These are phyloP conservation scores for Daldinia childiae DNA, from an alignment of 495 filamentous ascomycete genomes.

Conservation along the genomic window DNA sequence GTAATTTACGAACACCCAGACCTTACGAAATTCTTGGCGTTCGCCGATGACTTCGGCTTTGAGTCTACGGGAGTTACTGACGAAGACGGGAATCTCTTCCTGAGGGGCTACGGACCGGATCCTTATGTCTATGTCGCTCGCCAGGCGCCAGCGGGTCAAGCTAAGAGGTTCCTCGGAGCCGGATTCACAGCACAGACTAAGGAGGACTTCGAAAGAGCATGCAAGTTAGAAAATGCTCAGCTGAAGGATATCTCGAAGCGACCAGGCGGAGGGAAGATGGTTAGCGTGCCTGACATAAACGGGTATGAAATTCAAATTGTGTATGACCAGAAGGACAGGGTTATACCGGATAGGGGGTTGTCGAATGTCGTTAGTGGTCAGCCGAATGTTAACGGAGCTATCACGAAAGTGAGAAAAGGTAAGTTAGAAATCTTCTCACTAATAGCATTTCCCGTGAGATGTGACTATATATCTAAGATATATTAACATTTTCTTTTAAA, in stretches of 20 bases:
- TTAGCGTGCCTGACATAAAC: neutral
- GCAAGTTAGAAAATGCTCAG: neutral
- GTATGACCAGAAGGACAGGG: neutral
- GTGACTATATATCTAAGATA: neutral
- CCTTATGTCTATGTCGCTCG: neutral
- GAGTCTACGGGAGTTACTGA: neutral
- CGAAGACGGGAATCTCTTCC: neutral
- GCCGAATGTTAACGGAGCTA: neutral
- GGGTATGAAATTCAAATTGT: neutral
- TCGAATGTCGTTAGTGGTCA: neutral
- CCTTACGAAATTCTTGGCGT: neutral
- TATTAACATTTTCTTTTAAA: neutral
- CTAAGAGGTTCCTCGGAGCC: neutral
- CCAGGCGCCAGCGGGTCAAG: neutral
- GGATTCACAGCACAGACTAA: neutral
- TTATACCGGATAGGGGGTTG: neutral
- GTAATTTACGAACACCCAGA: neutral
- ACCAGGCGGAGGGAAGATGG: neutral
- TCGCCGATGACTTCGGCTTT: neutral
- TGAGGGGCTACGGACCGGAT: neutral
- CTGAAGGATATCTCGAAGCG: neutral
- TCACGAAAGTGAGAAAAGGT: neutral
- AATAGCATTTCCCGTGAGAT: no score
- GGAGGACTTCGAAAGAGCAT: neutral
- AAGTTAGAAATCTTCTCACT: neutral